Percentiles rank a stretch among this genome's conserved stretches.
Evolutionary conservation across 768 basidiomycete species (phyloP).

Genomic region (Pleurotus sapidus): DNA sequence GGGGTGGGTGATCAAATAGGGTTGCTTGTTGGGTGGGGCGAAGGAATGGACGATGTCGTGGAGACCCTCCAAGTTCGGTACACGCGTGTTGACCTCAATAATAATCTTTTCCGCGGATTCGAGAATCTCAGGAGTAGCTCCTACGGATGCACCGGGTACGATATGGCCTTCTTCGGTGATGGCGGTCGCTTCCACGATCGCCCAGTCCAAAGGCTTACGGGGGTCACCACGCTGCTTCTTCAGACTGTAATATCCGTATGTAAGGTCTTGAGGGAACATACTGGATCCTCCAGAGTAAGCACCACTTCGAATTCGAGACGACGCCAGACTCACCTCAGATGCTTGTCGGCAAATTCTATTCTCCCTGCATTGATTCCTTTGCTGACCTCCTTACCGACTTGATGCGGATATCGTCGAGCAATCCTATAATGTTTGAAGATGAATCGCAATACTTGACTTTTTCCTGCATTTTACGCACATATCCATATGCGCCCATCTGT

Average conservation of each 20-base stretch:
- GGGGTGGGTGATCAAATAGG: constrained; percentile 34
- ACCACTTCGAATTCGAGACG: too few relatives aligned
- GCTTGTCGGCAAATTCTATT: constrained; percentile 46
- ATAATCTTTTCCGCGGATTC: constrained; percentile 47
- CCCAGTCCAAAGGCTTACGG: constrained; percentile 43
- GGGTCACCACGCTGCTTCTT: constrained; percentile 42
- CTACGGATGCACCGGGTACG: constrained; percentile 45
- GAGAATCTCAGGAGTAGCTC: constrained; percentile 47
- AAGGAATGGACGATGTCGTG: constrained; percentile 48
- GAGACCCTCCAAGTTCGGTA: constrained; percentile 44
- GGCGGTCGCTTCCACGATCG: constrained; percentile 47
- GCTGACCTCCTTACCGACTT: constrained; percentile 45
- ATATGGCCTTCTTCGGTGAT: constrained; percentile 46
- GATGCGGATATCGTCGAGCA: constrained; percentile 43
- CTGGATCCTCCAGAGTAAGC: not conserved
- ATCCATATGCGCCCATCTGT: constrained; percentile 44
- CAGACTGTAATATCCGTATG: constrained; percentile 45
- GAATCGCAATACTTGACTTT: not conserved
- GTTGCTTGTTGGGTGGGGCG: constrained; percentile 39
- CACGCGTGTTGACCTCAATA: constrained; percentile 45
- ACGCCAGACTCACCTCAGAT: constrained; percentile 33
- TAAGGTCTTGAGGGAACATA: constrained; percentile 51
- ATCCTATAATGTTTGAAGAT: constrained; percentile 22
- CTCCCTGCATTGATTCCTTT: constrained; percentile 48
- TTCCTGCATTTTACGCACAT: constrained; percentile 28